Conservation (phyloP, 306 rosid genomes). For the Abrus precatorius region DNA sequence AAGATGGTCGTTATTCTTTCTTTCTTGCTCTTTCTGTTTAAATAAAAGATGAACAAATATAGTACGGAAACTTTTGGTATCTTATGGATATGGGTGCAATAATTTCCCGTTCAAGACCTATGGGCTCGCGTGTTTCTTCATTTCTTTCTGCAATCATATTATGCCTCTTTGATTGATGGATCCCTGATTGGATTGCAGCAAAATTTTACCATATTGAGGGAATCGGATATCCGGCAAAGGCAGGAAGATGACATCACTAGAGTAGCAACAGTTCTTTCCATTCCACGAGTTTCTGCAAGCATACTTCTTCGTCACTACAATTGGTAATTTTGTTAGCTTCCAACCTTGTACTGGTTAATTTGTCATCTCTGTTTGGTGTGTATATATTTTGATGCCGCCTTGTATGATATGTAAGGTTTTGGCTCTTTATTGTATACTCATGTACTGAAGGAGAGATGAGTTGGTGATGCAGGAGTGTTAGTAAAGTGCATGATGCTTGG, state of each 20-base stretch:
- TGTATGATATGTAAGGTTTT: slow-evolving; percentile 31
- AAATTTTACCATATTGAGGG: slow-evolving; percentile 68
- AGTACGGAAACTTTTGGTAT: not conserved
- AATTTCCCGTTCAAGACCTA: not conserved
- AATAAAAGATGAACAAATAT: not conserved
- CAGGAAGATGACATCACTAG: slow-evolving; percentile 71
- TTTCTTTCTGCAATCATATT: slow-evolving; percentile 3
- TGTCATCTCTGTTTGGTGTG: not conserved
- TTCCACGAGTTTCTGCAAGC: slow-evolving; percentile 67
- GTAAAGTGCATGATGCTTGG: slow-evolving; percentile 80
- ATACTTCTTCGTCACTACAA: slow-evolving; percentile 73
- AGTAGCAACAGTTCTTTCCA: slow-evolving; percentile 69
- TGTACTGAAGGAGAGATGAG: slow-evolving; percentile 32
- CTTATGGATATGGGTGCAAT: not conserved
- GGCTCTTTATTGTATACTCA: not conserved
- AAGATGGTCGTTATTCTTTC: not conserved
- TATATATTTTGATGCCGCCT: slow-evolving; percentile 23
- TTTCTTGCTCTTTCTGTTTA: not conserved
- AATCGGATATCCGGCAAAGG: slow-evolving; percentile 64
- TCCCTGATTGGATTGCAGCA: slow-evolving; percentile 58
- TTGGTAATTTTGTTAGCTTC: slow-evolving; percentile 50
- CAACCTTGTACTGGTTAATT: not conserved
- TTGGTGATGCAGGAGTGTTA: slow-evolving; percentile 63
- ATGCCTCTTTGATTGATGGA: slow-evolving; percentile 21
- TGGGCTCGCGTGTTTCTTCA: not conserved